Evolutionary conservation across 1,139 yeast genomes (phyloP), one percentile per base, ranked within the genome.

Genomic region (Zygosaccharomyces pseudobailii): DNA sequence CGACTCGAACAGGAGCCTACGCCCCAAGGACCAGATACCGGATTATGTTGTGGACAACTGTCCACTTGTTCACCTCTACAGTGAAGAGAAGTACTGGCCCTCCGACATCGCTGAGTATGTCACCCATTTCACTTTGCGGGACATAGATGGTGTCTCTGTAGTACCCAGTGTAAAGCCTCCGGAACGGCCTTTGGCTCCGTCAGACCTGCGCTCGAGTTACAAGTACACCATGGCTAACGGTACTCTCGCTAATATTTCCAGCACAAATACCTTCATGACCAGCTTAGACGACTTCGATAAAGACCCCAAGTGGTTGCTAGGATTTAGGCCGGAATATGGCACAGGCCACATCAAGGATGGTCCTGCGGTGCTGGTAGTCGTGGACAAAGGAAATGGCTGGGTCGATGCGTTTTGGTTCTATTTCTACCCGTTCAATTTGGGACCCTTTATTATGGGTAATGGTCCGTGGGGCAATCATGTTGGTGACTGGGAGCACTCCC

Each of bases 391-490:
- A 0, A 84, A 87, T 55, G 96, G 96, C 3, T 84, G 94, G 72
- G 71, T 70, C 0, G 98, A 92, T 65, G 89, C 97, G 0, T 92
- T 79, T 63, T 92, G 97, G 97, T 92, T 92, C 66, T 90, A 87
- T 66, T 92, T 92, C 62, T 92, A 92, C 63, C 86, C 96, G 1
- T 92, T 90, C 71, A 92, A 92, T 62, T 71, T 87, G 57, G 98
- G 98, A 0, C 97, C 98, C 0, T 92, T 82, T 68, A 97, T 92
- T 10, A 90, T 90, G 97, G 97, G 97, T 3, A 78, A 80, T 35
- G 98, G 98, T 0, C 98, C 98, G 0, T 92, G 85, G 70, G 98
- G 98, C 0, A 87, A 90, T 62, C 98, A 92, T 61, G 82, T 92
- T 28, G 98, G 97, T 4, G 98, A 92, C 69, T 92, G 98, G 98